Evolutionary conservation across 1,284 basidiomycete species (phyloP).

Genomic region (Vanrija sp.): DNA sequence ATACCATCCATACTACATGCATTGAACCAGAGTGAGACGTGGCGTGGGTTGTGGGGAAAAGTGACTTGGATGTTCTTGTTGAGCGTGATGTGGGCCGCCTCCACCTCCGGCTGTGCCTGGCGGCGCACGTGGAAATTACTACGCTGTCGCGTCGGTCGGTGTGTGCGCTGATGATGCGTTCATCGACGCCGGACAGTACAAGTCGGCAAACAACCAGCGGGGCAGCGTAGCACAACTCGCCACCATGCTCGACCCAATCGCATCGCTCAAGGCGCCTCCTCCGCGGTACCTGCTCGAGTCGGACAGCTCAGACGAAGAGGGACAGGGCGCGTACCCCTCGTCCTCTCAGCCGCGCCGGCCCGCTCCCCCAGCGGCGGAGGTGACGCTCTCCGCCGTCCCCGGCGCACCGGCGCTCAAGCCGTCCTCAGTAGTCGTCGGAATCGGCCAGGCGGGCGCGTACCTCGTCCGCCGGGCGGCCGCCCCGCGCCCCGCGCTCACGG

Average conservation of each 20-base stretch:
- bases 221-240: background rate
- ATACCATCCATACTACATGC: too few species aligned
- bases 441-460: slow-evolving; percentile 38
- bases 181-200: too few species aligned
- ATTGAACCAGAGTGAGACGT: too few species aligned
- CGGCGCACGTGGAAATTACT: too few species aligned
- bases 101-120: too few species aligned
- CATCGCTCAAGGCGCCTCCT: slow-evolving; percentile 31
- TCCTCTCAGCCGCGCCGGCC: background rate
- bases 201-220: too few species aligned
- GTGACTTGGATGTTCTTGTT: too few species aligned
- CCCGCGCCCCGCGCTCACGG: slow-evolving; percentile 6
- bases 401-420: background rate
- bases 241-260: slow-evolving; percentile 39
- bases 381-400: background rate
- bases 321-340: slow-evolving; percentile 33
- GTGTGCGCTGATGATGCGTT: too few species aligned
- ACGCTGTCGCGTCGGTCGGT: too few species aligned
- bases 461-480: slow-evolving; percentile 14
- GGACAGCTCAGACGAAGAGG: slow-evolving; percentile 46
- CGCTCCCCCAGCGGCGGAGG: background rate
- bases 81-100: too few species aligned
- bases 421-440: slow-evolving; percentile 20
- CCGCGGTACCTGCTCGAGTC: slow-evolving; percentile 46
- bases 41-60: too few species aligned